A percentile compares a stretch with the other conserved stretches of the same genome.
These are phyloP conservation scores for Pterocarpus macrocarpus DNA, from an alignment of 306 rosid genomes.

Conservation along the genomic window DNA sequence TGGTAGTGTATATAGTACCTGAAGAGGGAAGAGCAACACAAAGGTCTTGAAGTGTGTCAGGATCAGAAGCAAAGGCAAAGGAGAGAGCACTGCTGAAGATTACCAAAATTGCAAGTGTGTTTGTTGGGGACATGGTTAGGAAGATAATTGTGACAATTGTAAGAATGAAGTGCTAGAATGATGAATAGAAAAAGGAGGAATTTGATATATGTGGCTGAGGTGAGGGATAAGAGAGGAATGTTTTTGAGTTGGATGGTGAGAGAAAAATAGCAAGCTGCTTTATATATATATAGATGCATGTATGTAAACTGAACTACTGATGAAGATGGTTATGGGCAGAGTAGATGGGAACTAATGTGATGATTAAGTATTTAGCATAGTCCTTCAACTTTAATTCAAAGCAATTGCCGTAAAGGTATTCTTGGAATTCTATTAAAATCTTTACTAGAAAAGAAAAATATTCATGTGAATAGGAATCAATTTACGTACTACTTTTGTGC, in stretches of 20 bases:
- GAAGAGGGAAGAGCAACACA: conserved; percentile 70
- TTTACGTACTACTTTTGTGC: neutral
- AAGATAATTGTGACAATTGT: neutral
- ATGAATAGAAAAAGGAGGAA: conserved; percentile 14
- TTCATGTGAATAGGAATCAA: conserved; percentile 26
- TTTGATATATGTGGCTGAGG: neutral
- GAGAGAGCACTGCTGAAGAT: conserved; percentile 48
- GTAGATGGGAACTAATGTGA: conserved; percentile 47
- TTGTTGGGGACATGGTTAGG: conserved; percentile 48
- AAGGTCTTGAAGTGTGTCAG: conserved; percentile 66
- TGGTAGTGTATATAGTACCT: conserved; percentile 40
- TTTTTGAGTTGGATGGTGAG: conserved; percentile 37
- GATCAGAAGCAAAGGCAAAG: conserved; percentile 54
- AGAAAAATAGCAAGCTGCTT: conserved; percentile 29
- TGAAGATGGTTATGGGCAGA: neutral
- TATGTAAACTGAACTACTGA: neutral
- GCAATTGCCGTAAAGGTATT: conserved; percentile 37
- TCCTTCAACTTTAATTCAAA: conserved; percentile 57
- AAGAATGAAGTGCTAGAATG: conserved; percentile 6
- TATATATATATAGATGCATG: conserved; percentile 41
- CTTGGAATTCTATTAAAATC: neutral
- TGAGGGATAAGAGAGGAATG: conserved; percentile 28
- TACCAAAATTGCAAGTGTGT: conserved; percentile 35
- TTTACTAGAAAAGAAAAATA: conserved; percentile 12
- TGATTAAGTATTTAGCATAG: conserved; percentile 37